Evolutionary conservation across 345 rosid genomes (phyloP).

Genomic region (Pistacia integerrima): DNA sequence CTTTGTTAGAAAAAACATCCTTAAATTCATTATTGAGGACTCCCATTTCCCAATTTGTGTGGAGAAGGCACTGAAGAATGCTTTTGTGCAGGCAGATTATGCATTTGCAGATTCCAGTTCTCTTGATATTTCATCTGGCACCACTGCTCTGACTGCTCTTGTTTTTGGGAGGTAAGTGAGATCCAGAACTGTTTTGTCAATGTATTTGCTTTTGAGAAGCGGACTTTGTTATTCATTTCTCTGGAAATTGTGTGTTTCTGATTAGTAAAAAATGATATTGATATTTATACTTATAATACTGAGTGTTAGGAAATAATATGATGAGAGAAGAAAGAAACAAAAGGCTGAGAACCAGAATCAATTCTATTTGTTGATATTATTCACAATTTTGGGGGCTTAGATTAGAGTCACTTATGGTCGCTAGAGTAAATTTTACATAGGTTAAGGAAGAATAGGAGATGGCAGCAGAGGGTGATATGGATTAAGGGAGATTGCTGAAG

Average conservation of each 20-base stretch:
- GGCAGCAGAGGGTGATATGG: not conserved
- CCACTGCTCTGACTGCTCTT: slow-evolving; percentile 87
- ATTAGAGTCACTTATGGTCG: not conserved
- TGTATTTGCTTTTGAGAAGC: not conserved
- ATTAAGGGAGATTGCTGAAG: not conserved
- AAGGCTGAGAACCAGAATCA: not conserved
- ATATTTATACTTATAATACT: not conserved
- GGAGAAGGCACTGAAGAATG: slow-evolving; percentile 77
- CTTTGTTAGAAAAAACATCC: slow-evolving; percentile 71
- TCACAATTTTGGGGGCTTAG: not conserved
- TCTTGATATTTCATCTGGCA: slow-evolving; percentile 93
- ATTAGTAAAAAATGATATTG: not conserved
- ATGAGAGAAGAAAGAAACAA: not conserved
- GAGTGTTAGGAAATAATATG: slow-evolving; percentile 6
- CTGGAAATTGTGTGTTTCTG: not conserved
- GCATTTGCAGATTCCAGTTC: slow-evolving; percentile 85
- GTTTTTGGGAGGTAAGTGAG: slow-evolving; percentile 68
- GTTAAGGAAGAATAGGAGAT: not conserved
- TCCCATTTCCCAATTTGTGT: slow-evolving; percentile 74
- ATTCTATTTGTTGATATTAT: not conserved
- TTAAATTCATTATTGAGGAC: slow-evolving; percentile 77
- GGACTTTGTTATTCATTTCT: not conserved
- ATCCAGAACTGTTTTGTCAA: not conserved
- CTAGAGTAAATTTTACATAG: not conserved
- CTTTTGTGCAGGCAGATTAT: slow-evolving; percentile 85